Evolutionary conservation across 257 asterid genomes (phyloP).

Genomic region (Solanum pennellii): DNA sequence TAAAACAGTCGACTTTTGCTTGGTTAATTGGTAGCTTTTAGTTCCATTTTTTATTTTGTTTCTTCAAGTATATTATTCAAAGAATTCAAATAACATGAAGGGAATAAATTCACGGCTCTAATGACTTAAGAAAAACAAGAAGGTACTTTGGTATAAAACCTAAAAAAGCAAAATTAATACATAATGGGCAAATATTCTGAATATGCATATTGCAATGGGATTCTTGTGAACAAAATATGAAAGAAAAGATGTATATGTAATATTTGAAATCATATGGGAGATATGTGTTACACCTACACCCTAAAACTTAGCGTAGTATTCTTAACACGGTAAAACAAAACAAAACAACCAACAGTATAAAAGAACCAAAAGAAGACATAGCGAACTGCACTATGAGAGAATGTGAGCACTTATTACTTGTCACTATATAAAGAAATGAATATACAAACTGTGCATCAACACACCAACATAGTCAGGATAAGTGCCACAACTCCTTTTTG

Average conservation of each 20-base stretch:
- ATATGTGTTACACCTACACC: not conserved
- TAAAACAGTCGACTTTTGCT: not conserved
- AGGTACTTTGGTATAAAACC: not conserved
- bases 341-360: not conserved
- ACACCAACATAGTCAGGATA: not conserved
- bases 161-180: not conserved
- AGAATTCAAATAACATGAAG: not conserved
- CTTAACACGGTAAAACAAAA: not conserved
- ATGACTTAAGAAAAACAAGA: not conserved
- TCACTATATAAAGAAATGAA: not conserved
- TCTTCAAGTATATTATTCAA: not conserved
- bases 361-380: not conserved
- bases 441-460: not conserved
- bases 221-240: not conserved
- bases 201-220: not conserved
- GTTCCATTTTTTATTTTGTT: not conserved
- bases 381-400: not conserved
- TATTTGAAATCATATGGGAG: not conserved
- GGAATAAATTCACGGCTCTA: not conserved
- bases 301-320: not conserved
- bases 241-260: not conserved
- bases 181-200: not conserved
- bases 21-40: not conserved
- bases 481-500: not conserved
- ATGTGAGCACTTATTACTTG: not conserved